phyloP scores from a whole-genome alignment of 2,329 filamentous ascomycete species.

The Sclerotiophoma versabilis region DNA sequence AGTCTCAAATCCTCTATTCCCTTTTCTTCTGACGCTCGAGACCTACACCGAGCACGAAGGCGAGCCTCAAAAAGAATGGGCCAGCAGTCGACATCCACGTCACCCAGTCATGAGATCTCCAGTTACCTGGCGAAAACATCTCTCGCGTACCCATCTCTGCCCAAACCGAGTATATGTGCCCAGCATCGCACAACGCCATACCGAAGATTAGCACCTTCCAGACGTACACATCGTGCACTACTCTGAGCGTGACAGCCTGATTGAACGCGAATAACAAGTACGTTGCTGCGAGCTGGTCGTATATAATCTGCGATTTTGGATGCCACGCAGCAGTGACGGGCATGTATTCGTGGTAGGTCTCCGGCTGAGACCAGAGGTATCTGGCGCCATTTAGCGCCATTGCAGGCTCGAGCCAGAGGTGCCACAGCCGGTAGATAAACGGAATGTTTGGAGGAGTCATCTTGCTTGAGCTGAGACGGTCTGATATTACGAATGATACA shows the following conservation, averaged over 20 bases:
- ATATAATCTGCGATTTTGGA: slow-evolving; percentile 59
- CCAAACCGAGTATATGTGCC: slow-evolving; percentile 65
- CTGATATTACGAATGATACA: neutral
- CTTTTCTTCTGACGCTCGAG: slow-evolving; percentile 27
- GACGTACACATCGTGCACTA: slow-evolving; percentile 70
- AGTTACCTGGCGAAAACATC: slow-evolving; percentile 33
- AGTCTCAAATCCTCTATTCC: slow-evolving; percentile 5
- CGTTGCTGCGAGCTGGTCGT: slow-evolving; percentile 77
- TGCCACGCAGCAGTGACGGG: slow-evolving; percentile 54
- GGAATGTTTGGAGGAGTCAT: slow-evolving; percentile 50
- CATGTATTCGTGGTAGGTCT: slow-evolving; percentile 70
- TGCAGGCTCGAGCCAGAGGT: slow-evolving; percentile 73
- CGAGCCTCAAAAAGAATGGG: slow-evolving; percentile 43
- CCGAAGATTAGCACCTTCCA: slow-evolving; percentile 73
- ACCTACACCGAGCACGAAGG: slow-evolving; percentile 48
- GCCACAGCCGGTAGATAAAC: slow-evolving; percentile 72
- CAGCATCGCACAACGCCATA: slow-evolving; percentile 75
- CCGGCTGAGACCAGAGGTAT: slow-evolving; percentile 58
- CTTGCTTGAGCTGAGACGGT: neutral
- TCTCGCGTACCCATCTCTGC: slow-evolving; percentile 39
- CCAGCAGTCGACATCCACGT: slow-evolving; percentile 45
- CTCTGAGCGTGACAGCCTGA: slow-evolving; percentile 75
- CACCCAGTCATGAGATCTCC: slow-evolving; percentile 50
- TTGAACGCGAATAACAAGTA: slow-evolving; percentile 80
- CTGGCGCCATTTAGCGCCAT: slow-evolving; percentile 61